Conservation (phyloP, 176 grass and related monocot genomes). For the Oryza officinalis region DNA sequence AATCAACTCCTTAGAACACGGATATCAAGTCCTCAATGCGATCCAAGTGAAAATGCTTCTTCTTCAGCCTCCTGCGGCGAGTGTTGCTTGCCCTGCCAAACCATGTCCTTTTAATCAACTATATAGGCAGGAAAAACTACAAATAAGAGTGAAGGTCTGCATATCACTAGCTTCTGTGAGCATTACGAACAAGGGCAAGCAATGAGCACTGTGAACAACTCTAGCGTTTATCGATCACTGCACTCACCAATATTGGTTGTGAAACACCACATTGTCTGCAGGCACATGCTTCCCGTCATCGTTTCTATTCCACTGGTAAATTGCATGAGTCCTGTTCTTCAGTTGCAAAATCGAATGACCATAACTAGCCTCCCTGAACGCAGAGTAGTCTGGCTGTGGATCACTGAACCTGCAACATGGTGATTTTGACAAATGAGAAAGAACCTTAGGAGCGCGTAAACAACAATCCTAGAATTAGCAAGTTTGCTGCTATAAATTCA, state of each 20-base stretch:
- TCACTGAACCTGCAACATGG: slow-evolving; percentile 60
- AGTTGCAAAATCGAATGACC: slow-evolving; percentile 84
- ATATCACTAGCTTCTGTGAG: neutral
- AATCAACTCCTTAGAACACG: slow-evolving; percentile 31
- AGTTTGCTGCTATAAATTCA: neutral
- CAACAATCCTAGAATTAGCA: neutral
- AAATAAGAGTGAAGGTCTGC: neutral
- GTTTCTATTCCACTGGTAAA: slow-evolving; percentile 91
- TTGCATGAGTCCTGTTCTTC: slow-evolving; percentile 86
- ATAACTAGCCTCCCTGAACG: slow-evolving; percentile 92
- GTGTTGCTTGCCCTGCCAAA: slow-evolving; percentile 63
- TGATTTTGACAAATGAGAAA: slow-evolving; percentile 1
- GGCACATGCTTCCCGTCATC: slow-evolving; percentile 80
- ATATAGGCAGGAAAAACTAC: neutral
- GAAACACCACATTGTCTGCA: slow-evolving; percentile 74
- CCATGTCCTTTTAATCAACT: neutral
- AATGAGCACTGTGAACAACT: neutral
- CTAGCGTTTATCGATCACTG: neutral
- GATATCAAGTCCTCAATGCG: slow-evolving; percentile 49
- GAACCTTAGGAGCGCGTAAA: neutral
- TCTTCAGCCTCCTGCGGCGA: slow-evolving; percentile 74
- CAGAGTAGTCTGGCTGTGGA: slow-evolving; percentile 91
- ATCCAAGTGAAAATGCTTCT: slow-evolving; percentile 52
- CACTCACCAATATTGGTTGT: slow-evolving; percentile 87
- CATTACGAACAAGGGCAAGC: neutral